Percentiles rank a stretch among this genome's conserved stretches.
Conservation (phyloP, 176 grass and related monocot species). For the Phoenix dactylifera region DNA sequence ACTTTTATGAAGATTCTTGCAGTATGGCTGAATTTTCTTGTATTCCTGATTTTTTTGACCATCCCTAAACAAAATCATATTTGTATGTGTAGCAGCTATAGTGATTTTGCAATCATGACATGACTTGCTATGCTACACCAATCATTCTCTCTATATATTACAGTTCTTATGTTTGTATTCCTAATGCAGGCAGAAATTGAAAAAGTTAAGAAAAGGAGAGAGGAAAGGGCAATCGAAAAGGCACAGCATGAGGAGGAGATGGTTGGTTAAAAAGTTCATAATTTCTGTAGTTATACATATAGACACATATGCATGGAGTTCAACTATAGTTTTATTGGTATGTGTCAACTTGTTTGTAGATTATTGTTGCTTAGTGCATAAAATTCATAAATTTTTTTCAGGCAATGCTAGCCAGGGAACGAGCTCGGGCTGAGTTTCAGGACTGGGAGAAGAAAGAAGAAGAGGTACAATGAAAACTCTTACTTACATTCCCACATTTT, state of each 20-base stretch:
- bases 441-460: conserved; percentile 99
- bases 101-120: no score
- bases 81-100: no score
- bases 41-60: no score
- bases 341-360: not conserved
- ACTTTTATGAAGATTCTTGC: no score
- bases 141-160: no score
- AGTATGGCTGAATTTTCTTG: no score
- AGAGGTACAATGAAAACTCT: conserved; percentile 39
- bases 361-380: conserved; percentile 8
- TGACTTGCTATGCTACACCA: no score
- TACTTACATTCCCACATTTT: no score
- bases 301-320: no score
- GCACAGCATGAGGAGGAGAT: conserved; percentile 96
- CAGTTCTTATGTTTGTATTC: not conserved
- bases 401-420: conserved; percentile 78
- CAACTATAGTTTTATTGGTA: no score
- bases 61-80: no score
- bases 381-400: conserved; percentile 35
- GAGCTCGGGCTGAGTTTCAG: conserved; percentile 89
- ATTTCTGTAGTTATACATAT: no score
- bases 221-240: conserved; percentile 95
- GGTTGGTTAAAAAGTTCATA: conserved; percentile 28
- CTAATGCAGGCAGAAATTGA: conserved; percentile 86
- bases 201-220: conserved; percentile 98